These are phyloP conservation scores for Phycomyces blakesleeanus DNA, from an alignment of 192 early-diverging fungal genomes.

Conservation along the genomic window DNA sequence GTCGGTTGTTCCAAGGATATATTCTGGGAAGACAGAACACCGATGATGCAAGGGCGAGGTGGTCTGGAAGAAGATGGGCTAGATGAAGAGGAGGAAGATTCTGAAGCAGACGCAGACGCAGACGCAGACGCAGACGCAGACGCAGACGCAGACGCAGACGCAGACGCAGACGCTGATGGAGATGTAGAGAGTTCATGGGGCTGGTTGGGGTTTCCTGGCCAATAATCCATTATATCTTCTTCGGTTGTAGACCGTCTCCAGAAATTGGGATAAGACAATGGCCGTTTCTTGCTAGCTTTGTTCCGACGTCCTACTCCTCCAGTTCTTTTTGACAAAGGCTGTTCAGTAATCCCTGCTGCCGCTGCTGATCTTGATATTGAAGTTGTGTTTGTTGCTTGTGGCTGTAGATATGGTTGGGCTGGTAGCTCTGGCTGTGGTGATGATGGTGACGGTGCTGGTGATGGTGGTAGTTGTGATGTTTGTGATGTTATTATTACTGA, in stretches of 20 bases:
- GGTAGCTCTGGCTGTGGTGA: no score
- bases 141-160: not conserved
- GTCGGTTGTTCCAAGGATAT: no score
- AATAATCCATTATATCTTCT: not conserved
- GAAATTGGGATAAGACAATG: slow-evolving; percentile 26
- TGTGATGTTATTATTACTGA: not conserved
- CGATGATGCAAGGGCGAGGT: not conserved
- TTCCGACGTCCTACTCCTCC: slow-evolving; percentile 9
- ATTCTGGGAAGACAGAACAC: no score
- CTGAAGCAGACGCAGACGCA: no score
- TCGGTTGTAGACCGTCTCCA: not conserved
- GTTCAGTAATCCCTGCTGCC: not conserved
- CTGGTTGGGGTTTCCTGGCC: not conserved
- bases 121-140: not conserved
- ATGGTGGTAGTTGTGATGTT: no score
- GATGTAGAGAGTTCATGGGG: not conserved
- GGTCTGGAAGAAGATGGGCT: not conserved
- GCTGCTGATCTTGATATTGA: not conserved
- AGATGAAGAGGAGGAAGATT: not conserved
- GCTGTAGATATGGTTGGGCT: no score
- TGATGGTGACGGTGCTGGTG: no score
- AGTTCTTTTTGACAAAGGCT: no score
- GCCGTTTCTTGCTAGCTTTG: slow-evolving; percentile 2
- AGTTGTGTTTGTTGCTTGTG: no score
- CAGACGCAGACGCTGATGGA: no score